phyloP scores from a whole-genome alignment of 441 rosid species.

The Populus hybrid region DNA sequence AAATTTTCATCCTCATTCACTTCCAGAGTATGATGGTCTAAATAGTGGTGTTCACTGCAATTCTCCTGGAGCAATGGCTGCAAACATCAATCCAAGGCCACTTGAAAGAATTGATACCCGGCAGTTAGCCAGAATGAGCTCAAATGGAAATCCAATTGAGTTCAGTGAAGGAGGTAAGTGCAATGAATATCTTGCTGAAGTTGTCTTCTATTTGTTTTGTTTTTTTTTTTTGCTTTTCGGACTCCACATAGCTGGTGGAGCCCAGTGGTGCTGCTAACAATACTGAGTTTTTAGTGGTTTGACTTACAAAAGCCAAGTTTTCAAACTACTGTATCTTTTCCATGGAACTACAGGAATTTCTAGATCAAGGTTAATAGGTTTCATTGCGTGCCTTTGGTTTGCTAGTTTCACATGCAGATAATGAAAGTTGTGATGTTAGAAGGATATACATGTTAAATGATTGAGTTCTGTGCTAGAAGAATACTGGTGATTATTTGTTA shows the following conservation, averaged over 20 bases:
- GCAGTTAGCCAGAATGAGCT: constrained; percentile 29
- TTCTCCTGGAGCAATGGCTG: constrained; percentile 29
- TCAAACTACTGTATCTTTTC: background rate
- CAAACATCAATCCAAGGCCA: constrained; percentile 33
- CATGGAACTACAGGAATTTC: background rate
- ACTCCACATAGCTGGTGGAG: background rate
- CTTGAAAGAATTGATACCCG: constrained; percentile 39
- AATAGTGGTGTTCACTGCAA: constrained; percentile 27
- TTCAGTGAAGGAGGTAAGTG: constrained; percentile 42
- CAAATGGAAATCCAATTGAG: constrained; percentile 39
- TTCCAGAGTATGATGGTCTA: constrained; percentile 51
- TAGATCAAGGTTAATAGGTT: background rate
- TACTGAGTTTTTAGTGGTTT: background rate
- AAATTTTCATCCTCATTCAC: constrained; percentile 43
- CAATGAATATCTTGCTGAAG: constrained; percentile 6
- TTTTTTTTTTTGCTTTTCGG: background rate
- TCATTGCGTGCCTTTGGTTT: background rate
- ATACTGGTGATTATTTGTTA: background rate
- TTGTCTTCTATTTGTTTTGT: constrained; percentile 7
- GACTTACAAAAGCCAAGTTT: background rate
- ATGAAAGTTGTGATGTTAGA: background rate
- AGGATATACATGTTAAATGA: background rate
- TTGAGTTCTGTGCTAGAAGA: background rate
- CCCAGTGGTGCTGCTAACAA: background rate
- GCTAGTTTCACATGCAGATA: constrained; percentile 13